Percentiles rank a stretch among this genome's conserved stretches.
Conservation (phyloP, 345 rosid genomes). For the Gossypium raimondii region DNA sequence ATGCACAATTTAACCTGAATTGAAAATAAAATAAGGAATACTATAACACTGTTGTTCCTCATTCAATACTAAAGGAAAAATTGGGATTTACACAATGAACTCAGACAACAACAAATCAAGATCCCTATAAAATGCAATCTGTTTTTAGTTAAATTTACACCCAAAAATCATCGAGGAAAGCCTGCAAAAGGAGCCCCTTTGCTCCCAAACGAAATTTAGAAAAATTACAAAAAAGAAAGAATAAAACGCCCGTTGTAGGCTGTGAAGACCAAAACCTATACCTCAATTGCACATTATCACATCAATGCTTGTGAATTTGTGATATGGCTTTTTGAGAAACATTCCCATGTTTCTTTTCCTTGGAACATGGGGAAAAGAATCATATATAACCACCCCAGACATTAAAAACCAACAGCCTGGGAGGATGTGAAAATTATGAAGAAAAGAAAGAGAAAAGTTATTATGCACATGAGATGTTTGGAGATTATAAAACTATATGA, state of each 20-base stretch:
- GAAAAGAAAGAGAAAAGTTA: not conserved
- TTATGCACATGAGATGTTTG: slow-evolving; percentile 34
- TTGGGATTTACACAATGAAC: slow-evolving; percentile 9
- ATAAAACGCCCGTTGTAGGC: slow-evolving; percentile 22
- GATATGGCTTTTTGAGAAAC: slow-evolving; percentile 25
- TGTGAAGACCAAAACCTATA: slow-evolving; percentile 9
- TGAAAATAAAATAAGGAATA: not conserved
- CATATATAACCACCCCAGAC: slow-evolving; percentile 18
- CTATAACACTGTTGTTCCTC: not conserved
- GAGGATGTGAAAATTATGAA: slow-evolving; percentile 14
- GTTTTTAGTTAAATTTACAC: slow-evolving; percentile 20
- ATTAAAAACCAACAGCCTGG: slow-evolving; percentile 27
- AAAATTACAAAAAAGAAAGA: not conserved
- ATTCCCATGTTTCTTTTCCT: slow-evolving; percentile 27
- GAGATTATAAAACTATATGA: slow-evolving; percentile 23
- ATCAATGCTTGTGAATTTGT: not conserved
- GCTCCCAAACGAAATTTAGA: not conserved
- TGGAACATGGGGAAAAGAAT: slow-evolving; percentile 42
- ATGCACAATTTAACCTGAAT: no score
- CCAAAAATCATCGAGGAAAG: not conserved
- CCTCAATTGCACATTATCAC: not conserved
- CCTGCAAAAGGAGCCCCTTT: slow-evolving; percentile 9
- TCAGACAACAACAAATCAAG: slow-evolving; percentile 22
- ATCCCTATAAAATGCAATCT: slow-evolving; percentile 30
- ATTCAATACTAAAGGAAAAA: not conserved